Evolutionary conservation across 2,329 filamentous ascomycete genomes (phyloP).

Genomic region (Stenocarpella maydis): DNA sequence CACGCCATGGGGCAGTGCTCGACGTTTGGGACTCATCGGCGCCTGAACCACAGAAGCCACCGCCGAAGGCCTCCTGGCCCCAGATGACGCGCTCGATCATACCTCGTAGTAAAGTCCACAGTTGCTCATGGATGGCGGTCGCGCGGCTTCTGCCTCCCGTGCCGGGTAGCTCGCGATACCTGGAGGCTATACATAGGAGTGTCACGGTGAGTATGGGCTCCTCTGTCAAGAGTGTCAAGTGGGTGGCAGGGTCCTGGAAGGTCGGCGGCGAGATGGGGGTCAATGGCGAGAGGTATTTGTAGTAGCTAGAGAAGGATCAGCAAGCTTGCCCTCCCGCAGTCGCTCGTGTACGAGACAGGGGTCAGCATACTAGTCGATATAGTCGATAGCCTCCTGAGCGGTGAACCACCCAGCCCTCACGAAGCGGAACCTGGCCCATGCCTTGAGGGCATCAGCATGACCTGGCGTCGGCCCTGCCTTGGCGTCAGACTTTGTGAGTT

Average conservation of each 20-base stretch:
- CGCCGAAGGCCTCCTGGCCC: conserved; percentile 95
- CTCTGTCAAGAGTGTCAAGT: conserved; percentile 81
- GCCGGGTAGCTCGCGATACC: conserved; percentile 82
- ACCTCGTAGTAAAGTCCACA: conserved; percentile 92
- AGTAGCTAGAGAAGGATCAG: conserved; percentile 68
- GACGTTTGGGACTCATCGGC: conserved; percentile 69
- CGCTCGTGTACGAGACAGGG: background rate
- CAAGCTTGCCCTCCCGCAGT: background rate
- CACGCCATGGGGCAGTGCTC: conserved; percentile 74
- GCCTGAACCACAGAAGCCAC: conserved; percentile 81
- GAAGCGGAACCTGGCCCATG: conserved; percentile 93
- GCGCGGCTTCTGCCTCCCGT: conserved; percentile 84
- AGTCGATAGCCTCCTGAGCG: conserved; percentile 88
- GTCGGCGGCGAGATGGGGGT: conserved; percentile 94
- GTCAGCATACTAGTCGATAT: conserved; percentile 82
- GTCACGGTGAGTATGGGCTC: conserved; percentile 94
- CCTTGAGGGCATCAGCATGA: conserved; percentile 76
- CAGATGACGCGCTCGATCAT: conserved; percentile 97
- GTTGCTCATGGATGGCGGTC: conserved; percentile 90
- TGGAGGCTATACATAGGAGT: conserved; percentile 87
- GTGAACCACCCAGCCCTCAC: conserved; percentile 98
- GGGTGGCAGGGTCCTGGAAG: conserved; percentile 82
- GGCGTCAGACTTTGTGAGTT: conserved; percentile 53
- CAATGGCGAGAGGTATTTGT: conserved; percentile 87
- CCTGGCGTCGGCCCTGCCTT: conserved; percentile 55